These are phyloP conservation scores for Parietaria judaica DNA, from an alignment of 306 rosid species.

Conservation along the genomic window DNA sequence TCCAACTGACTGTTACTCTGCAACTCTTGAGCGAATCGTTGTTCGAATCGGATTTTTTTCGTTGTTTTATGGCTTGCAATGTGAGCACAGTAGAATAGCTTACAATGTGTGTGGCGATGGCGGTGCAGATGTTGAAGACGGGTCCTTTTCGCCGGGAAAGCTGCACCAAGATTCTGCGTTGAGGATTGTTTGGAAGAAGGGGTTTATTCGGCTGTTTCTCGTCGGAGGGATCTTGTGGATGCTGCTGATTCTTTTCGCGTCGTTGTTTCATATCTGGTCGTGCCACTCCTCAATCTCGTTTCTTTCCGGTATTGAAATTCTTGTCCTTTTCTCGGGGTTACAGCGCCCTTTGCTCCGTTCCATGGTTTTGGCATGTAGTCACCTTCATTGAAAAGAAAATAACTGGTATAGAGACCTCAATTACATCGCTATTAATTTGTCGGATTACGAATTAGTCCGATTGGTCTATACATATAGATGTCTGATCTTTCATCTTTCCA, in stretches of 20 bases:
- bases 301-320: constrained; percentile 51
- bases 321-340: not conserved
- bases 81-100: not conserved
- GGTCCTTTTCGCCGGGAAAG: constrained; percentile 40
- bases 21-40: not conserved
- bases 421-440: too few relatives aligned
- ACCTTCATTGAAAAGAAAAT: too few relatives aligned
- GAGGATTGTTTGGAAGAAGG: constrained; percentile 87
- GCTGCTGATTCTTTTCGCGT: constrained; percentile 74
- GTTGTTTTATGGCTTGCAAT: constrained; percentile 1
- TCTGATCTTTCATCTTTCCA: too few relatives aligned
- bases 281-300: constrained; percentile 75
- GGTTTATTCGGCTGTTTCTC: constrained; percentile 75
- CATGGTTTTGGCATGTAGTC: too few relatives aligned
- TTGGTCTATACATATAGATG: too few relatives aligned
- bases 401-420: too few relatives aligned
- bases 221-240: constrained; percentile 90
- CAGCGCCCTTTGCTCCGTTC: too few relatives aligned
- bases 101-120: constrained; percentile 19
- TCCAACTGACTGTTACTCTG: not conserved
- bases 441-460: too few relatives aligned
- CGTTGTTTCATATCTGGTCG: constrained; percentile 84
- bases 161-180: constrained; percentile 54
- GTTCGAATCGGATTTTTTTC: not conserved
- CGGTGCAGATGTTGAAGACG: constrained; percentile 63